phyloP scores from a whole-genome alignment of 306 rosid species.

The Bauhinia variegata region DNA sequence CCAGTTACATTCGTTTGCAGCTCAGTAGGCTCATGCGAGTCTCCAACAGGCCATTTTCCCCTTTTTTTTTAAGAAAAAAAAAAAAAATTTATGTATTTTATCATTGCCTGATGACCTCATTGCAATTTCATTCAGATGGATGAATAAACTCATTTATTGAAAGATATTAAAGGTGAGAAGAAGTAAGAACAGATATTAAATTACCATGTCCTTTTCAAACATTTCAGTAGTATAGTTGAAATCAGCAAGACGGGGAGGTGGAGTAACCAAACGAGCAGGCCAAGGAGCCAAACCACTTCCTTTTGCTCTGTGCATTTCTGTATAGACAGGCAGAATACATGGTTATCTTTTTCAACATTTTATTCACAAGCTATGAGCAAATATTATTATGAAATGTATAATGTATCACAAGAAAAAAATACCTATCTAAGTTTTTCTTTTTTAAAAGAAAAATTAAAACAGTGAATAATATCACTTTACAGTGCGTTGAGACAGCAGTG shows the following conservation, averaged over 20 bases:
- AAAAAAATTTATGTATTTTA: too few relatives aligned
- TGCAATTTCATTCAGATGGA: slow-evolving; percentile 1
- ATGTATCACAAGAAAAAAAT: too few relatives aligned
- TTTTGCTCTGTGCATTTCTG: slow-evolving; percentile 72
- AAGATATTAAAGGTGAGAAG: slow-evolving; percentile 11
- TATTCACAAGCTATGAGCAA: slow-evolving; percentile 2
- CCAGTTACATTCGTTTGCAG: too few relatives aligned
- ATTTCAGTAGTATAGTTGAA: slow-evolving; percentile 70
- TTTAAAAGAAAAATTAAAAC: too few relatives aligned
- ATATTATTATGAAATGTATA: background rate
- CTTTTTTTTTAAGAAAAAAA: too few relatives aligned
- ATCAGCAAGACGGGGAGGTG: slow-evolving; percentile 92
- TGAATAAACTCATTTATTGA: slow-evolving; percentile 19
- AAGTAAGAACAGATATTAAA: slow-evolving; percentile 17
- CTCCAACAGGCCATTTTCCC: slow-evolving; percentile 22
- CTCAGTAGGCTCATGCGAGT: slow-evolving; percentile 9
- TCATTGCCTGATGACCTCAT: too few relatives aligned
- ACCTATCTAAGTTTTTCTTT: too few relatives aligned
- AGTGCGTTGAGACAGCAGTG: background rate
- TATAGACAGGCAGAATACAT: slow-evolving; percentile 37
- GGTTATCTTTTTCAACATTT: slow-evolving; percentile 41
- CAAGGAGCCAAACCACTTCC: slow-evolving; percentile 89
- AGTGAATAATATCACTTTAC: too few relatives aligned
- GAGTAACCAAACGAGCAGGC: slow-evolving; percentile 81
- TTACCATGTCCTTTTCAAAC: slow-evolving; percentile 81